Conservation (phyloP, 345 rosid genomes). For the Jatropha curcas region DNA sequence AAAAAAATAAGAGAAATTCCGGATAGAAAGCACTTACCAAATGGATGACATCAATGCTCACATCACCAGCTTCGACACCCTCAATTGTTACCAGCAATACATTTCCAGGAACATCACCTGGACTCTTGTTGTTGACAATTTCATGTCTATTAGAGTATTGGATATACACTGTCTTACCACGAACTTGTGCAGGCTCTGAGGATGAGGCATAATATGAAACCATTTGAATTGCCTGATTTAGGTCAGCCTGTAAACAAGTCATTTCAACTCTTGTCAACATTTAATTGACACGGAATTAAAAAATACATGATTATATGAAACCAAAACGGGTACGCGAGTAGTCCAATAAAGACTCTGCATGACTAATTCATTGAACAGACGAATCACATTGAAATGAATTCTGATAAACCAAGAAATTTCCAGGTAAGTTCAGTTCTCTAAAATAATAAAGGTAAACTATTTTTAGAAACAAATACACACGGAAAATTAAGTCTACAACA, state of each 20-base stretch:
- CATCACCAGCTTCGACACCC: constrained; percentile 89
- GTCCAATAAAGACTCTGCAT: too few relatives aligned
- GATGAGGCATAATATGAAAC: constrained; percentile 96
- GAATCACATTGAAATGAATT: too few relatives aligned
- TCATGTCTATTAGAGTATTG: constrained; percentile 96
- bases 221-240: constrained; percentile 94
- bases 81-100: constrained; percentile 90
- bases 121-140: constrained; percentile 94
- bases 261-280: constrained; percentile 13
- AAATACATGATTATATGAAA: too few relatives aligned
- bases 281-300: too few relatives aligned
- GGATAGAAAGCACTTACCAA: constrained; percentile 52
- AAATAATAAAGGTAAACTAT: neutral
- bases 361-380: too few relatives aligned
- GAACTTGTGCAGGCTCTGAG: constrained; percentile 95
- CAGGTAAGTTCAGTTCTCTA: neutral
- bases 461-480: neutral
- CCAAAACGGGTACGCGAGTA: neutral
- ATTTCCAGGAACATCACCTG: constrained; percentile 95
- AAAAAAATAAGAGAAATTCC: neutral
- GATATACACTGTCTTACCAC: constrained; percentile 91
- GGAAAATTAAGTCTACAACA: neutral
- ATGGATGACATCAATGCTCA: constrained; percentile 94
- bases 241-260: constrained; percentile 55
- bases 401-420: neutral